phyloP scores from a whole-genome alignment of 1,284 basidiomycete species.

The Rhodotorula sp. region DNA sequence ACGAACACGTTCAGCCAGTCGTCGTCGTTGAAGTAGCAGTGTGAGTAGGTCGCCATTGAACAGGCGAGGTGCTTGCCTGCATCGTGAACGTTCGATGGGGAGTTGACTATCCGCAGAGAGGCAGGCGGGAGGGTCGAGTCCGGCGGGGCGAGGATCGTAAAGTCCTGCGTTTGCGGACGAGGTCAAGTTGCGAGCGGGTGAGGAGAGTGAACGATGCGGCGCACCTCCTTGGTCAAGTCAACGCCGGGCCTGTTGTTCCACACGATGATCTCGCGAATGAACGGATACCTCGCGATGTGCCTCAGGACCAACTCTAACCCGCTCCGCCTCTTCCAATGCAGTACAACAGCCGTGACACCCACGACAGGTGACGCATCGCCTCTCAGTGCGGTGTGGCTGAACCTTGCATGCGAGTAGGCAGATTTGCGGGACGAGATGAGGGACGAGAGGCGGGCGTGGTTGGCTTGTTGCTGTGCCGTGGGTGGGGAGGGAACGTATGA shows the following conservation, averaged over 20 bases:
- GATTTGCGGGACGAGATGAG: conserved; percentile 23
- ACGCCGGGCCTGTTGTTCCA: conserved; percentile 43
- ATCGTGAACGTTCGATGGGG: conserved; percentile 40
- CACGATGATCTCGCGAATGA: conserved; percentile 43
- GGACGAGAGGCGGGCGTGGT: neutral
- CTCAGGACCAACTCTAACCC: conserved; percentile 35
- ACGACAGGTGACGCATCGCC: conserved; percentile 14
- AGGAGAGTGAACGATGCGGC: neutral
- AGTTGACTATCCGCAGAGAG: conserved; percentile 39
- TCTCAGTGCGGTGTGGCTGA: conserved; percentile 12
- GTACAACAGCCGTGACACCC: conserved; percentile 32
- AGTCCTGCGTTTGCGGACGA: conserved; percentile 17
- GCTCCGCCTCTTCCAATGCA: conserved; percentile 33
- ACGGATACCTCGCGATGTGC: conserved; percentile 38
- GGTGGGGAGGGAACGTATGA: conserved; percentile 19
- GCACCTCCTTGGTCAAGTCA: conserved; percentile 20
- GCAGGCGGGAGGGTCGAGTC: conserved; percentile 21
- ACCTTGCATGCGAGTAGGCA: conserved; percentile 14
- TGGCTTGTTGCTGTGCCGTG: neutral
- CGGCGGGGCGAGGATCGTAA: conserved; percentile 12
- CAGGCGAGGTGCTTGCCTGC: conserved; percentile 40
- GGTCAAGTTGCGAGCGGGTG: neutral
- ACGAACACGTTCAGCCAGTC: conserved; percentile 32
- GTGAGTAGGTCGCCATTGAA: conserved; percentile 27
- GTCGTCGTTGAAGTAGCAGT: conserved; percentile 41